Evolutionary conservation across 164 flowering plant genomes (phyloP).

Genomic region (Berberis vulgaris): DNA sequence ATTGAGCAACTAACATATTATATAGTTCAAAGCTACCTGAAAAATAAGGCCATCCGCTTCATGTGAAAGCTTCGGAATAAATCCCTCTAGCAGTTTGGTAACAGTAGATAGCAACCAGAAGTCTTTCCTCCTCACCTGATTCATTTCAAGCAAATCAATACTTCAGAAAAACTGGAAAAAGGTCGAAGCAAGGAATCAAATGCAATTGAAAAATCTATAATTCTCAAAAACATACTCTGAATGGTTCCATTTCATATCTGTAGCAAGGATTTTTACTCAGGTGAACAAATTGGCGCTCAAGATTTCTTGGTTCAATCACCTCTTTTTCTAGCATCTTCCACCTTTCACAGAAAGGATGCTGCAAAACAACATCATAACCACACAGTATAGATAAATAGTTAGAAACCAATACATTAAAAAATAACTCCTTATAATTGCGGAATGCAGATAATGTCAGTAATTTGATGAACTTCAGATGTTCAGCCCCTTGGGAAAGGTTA

Average conservation of each 20-base stretch:
- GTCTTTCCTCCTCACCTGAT: constrained; percentile 90
- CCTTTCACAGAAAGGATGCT: constrained; percentile 91
- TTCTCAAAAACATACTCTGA: constrained; percentile 51
- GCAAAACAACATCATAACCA: constrained; percentile 12
- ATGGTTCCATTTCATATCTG: constrained; percentile 92
- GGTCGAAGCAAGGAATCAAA: background rate
- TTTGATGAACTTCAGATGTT: no score
- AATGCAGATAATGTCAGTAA: no score
- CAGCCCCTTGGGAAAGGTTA: no score
- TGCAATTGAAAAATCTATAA: background rate
- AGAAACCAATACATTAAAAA: no score
- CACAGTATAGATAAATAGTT: no score
- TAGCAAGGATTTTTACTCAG: constrained; percentile 57
- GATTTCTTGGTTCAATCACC: constrained; percentile 88
- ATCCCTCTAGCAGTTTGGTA: constrained; percentile 62
- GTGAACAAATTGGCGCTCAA: constrained; percentile 48
- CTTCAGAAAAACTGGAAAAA: background rate
- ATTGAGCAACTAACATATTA: background rate
- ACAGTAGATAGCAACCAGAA: constrained; percentile 94
- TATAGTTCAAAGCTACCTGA: constrained; percentile 44
- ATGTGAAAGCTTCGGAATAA: constrained; percentile 94
- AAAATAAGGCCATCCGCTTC: constrained; percentile 99
- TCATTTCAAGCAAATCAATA: constrained; percentile 3
- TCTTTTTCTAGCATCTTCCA: constrained; percentile 96
- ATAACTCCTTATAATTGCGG: no score